Percentiles rank a stretch among this genome's conserved stretches.
Evolutionary conservation across 2,329 filamentous ascomycete species (phyloP).

Genomic region (Zymoseptoria ardabiliae): DNA sequence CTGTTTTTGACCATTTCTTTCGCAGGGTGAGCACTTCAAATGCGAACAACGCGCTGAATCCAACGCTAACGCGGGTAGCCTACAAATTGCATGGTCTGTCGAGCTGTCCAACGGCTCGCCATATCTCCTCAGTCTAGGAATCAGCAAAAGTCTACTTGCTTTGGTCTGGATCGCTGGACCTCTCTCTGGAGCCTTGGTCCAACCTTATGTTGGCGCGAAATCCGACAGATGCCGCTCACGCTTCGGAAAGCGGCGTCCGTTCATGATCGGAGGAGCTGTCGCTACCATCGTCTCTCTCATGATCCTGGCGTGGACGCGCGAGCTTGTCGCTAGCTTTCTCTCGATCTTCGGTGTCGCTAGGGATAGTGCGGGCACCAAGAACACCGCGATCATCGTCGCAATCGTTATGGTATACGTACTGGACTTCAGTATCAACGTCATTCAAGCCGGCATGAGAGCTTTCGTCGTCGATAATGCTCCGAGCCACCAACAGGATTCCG

Average conservation of each 20-base stretch:
- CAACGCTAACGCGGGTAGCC: constrained; percentile 34
- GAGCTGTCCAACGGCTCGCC: constrained; percentile 86
- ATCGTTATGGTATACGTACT: constrained; percentile 83
- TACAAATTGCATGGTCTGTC: constrained; percentile 94
- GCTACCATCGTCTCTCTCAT: constrained; percentile 45
- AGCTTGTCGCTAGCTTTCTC: constrained; percentile 57
- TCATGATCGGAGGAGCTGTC: constrained; percentile 44
- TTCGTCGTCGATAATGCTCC: constrained; percentile 93
- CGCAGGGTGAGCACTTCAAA: constrained; percentile 49
- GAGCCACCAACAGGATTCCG: constrained; percentile 84
- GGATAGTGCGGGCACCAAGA: constrained; percentile 58
- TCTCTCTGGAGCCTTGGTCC: constrained; percentile 46
- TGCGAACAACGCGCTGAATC: background rate
- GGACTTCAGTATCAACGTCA: constrained; percentile 91
- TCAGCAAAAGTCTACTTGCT: constrained; percentile 46
- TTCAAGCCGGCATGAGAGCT: constrained; percentile 84
- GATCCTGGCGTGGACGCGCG: constrained; percentile 44
- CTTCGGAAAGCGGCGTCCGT: constrained; percentile 46
- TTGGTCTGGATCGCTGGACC: constrained; percentile 52
- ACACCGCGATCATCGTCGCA: constrained; percentile 65
- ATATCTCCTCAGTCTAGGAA: constrained; percentile 46
- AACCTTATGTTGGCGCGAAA: constrained; percentile 44
- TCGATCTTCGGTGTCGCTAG: constrained; percentile 62
- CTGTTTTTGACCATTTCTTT: constrained; percentile 79
- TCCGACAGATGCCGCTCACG: constrained; percentile 44